Conservation (phyloP, 176 grass and related monocot species). For the Oryza brachyantha region DNA sequence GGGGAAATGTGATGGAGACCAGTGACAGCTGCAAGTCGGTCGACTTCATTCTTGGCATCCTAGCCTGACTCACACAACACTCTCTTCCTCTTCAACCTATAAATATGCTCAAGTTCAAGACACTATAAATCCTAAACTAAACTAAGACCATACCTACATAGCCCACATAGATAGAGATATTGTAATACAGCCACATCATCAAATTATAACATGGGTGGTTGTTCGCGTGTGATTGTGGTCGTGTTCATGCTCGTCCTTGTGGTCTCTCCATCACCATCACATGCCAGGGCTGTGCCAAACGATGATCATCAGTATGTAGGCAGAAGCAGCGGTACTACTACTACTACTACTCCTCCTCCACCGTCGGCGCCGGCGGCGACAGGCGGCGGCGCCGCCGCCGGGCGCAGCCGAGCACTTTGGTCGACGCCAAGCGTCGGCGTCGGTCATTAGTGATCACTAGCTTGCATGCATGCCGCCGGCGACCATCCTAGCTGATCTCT, state of each 20-base stretch:
- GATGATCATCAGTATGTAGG: background rate
- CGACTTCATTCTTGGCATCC: constrained; percentile 4
- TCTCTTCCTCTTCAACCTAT: constrained; percentile 13
- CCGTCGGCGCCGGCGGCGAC: background rate
- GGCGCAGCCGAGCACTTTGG: constrained; percentile 24
- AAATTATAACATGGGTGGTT: background rate
- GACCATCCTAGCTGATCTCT: too few relatives aligned
- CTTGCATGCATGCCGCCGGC: too few relatives aligned
- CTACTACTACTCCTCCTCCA: background rate
- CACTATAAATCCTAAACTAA: background rate
- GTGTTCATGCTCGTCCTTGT: constrained; percentile 17
- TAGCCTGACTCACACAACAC: background rate
- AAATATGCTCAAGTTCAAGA: constrained; percentile 20
- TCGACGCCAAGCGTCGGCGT: constrained; percentile 43
- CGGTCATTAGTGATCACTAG: constrained; percentile 49
- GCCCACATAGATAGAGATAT: background rate
- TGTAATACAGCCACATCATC: too few relatives aligned
- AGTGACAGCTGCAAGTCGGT: constrained; percentile 8
- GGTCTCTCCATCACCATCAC: background rate
- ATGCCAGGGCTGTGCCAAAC: constrained; percentile 15
- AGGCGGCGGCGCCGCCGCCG: too few relatives aligned
- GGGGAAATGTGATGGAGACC: background rate
- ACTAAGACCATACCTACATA: background rate
- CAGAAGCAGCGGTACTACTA: too few relatives aligned
- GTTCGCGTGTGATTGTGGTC: background rate